phyloP scores from a whole-genome alignment of 1,139 yeast species.

The Kurtzmaniella quercitrusa region DNA sequence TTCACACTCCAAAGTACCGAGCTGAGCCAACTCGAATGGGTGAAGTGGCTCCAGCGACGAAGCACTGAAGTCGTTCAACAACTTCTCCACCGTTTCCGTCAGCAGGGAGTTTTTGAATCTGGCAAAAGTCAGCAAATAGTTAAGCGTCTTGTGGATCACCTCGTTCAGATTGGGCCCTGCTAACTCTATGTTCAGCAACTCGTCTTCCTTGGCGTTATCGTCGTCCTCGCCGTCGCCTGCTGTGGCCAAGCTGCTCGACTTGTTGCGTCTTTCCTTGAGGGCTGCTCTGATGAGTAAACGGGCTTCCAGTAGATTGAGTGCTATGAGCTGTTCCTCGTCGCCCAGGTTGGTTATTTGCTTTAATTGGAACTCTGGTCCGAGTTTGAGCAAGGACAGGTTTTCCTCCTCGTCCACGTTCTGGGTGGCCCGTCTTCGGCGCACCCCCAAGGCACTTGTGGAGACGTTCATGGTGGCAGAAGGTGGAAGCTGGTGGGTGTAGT shows the following conservation, averaged over 20 bases:
- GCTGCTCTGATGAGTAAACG: constrained; percentile 88
- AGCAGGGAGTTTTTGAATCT: constrained; percentile 90
- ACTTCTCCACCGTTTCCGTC: constrained; percentile 87
- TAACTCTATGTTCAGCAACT: constrained; percentile 63
- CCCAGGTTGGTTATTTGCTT: constrained; percentile 81
- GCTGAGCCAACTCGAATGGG: constrained; percentile 94
- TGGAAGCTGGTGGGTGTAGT: background rate
- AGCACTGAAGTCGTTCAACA: constrained; percentile 65
- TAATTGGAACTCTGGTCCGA: constrained; percentile 90
- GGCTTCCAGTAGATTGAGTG: constrained; percentile 85
- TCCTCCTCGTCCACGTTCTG: constrained; percentile 78
- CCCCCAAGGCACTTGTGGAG: constrained; percentile 84
- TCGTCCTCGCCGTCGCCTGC: constrained; percentile 24
- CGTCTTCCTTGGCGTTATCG: constrained; percentile 52
- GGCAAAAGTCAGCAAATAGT: constrained; percentile 79
- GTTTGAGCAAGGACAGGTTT: constrained; percentile 77
- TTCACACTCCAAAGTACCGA: constrained; percentile 91
- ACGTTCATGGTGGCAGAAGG: constrained; percentile 56
- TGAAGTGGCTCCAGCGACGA: constrained; percentile 62
- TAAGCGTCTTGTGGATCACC: constrained; percentile 87
- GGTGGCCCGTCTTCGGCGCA: constrained; percentile 55
- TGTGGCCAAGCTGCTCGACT: constrained; percentile 13
- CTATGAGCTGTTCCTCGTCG: constrained; percentile 68
- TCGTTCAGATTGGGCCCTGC: constrained; percentile 59
- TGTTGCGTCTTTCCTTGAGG: constrained; percentile 64